Evolutionary conservation across 2,329 filamentous ascomycete species (phyloP).

Genomic region (Alternaria gaisen): DNA sequence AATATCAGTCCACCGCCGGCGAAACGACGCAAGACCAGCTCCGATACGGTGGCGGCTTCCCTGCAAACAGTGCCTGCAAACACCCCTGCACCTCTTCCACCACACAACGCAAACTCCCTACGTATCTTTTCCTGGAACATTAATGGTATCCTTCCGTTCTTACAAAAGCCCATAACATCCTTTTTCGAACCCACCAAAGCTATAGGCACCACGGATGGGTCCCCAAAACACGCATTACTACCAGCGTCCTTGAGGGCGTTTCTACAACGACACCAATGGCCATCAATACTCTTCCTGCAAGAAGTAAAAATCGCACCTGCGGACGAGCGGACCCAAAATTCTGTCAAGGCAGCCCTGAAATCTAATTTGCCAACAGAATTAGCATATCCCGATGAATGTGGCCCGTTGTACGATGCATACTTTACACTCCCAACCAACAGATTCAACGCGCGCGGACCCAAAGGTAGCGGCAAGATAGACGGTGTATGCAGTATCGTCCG

Average conservation of each 20-base stretch:
- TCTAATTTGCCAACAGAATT: constrained; percentile 5
- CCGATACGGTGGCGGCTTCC: not conserved
- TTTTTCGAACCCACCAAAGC: constrained; percentile 42
- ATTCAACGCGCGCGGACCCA: constrained; percentile 60
- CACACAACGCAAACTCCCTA: constrained; percentile 27
- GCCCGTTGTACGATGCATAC: constrained; percentile 54
- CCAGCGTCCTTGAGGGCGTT: constrained; percentile 52
- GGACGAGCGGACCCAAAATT: constrained; percentile 52
- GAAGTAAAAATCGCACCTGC: constrained; percentile 59
- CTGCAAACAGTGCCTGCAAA: not conserved
- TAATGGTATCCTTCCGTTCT: constrained; percentile 57
- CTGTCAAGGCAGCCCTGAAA: constrained; percentile 52
- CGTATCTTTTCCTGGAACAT: constrained; percentile 60
- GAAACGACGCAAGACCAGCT: constrained; percentile 30
- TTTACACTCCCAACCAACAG: constrained; percentile 60
- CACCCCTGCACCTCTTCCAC: constrained; percentile 10
- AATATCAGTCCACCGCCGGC: constrained; percentile 38
- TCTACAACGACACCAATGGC: constrained; percentile 57
- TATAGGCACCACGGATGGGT: not conserved
- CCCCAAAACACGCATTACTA: constrained; percentile 6
- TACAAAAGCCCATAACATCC: constrained; percentile 52
- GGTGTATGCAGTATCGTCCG: constrained; percentile 62
- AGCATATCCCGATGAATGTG: not conserved
- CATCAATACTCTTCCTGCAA: constrained; percentile 58
- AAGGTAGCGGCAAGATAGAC: constrained; percentile 58